phyloP scores from a whole-genome alignment of 257 asterid species.

The Ilex aquifolium region DNA sequence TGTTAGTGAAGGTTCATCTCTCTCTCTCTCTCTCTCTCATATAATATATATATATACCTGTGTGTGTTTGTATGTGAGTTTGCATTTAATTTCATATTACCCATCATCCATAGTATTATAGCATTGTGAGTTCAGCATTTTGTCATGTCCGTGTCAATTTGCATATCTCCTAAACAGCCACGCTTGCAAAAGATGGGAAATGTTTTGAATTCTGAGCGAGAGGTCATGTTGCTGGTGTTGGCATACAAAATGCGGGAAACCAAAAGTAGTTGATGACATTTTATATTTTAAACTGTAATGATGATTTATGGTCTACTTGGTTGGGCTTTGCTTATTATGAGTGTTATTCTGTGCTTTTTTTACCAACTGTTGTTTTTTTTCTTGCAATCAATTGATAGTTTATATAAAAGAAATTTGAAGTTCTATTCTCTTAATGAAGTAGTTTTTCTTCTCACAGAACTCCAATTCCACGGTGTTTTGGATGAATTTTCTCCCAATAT shows the following conservation, averaged over 20 bases:
- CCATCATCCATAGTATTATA: no score
- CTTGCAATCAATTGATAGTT: background rate
- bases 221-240: background rate
- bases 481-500: constrained; percentile 47
- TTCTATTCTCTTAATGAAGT: constrained; percentile 10
- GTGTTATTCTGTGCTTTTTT: background rate
- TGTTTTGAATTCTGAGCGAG: background rate
- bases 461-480: constrained; percentile 18
- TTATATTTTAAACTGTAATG: no score
- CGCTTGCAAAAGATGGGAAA: background rate
- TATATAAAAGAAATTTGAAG: background rate
- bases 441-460: constrained; percentile 27
- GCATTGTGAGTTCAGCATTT: no score
- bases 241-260: background rate
- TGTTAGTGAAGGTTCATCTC: constrained; percentile 42
- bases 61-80: background rate
- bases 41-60: background rate
- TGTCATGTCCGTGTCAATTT: background rate
- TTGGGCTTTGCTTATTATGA: no score
- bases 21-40: no score
- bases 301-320: no score
- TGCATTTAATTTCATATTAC: background rate
- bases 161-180: background rate
- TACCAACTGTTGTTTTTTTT: no score
- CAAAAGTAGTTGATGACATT: background rate